Conservation (phyloP, 2,329 filamentous ascomycete genomes). For the Cercospora beticola region DNA sequence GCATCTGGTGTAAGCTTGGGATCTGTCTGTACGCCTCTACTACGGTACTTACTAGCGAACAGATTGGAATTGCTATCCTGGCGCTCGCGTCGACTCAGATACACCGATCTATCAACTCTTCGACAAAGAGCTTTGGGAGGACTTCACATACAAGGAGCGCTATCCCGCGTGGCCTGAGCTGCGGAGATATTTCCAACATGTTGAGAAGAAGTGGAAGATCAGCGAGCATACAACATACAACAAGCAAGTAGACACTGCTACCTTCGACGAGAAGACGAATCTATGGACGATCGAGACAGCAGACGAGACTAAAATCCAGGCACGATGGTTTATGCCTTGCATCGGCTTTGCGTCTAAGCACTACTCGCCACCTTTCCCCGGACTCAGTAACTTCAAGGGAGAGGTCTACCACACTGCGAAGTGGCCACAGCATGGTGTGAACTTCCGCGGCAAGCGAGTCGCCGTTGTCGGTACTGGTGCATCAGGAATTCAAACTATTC, state of each 20-base stretch:
- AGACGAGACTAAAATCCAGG: slow-evolving; percentile 52
- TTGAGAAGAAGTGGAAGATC: slow-evolving; percentile 56
- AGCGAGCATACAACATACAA: slow-evolving; percentile 59
- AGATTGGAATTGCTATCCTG: slow-evolving; percentile 36
- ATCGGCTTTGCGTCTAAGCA: slow-evolving; percentile 60
- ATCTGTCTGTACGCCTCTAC: too few relatives aligned
- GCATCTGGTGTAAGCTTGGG: slow-evolving; percentile 35
- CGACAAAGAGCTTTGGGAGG: slow-evolving; percentile 40
- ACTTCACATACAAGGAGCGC: slow-evolving; percentile 53
- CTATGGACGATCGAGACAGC: slow-evolving; percentile 54
- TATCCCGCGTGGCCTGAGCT: slow-evolving; percentile 48
- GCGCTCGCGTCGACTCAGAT: slow-evolving; percentile 49
- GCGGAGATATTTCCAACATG: slow-evolving; percentile 59
- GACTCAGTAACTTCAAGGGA: slow-evolving; percentile 61
- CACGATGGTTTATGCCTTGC: slow-evolving; percentile 55
- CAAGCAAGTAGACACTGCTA: slow-evolving; percentile 54
- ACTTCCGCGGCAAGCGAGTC: slow-evolving; percentile 58
- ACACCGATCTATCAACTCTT: slow-evolving; percentile 35
- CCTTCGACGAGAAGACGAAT: slow-evolving; percentile 51
- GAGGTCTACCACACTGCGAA: slow-evolving; percentile 53
- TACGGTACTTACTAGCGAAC: not conserved
- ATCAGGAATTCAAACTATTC: slow-evolving; percentile 62
- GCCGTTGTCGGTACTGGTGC: slow-evolving; percentile 65
- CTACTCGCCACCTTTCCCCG: slow-evolving; percentile 60
- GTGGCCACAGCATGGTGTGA: slow-evolving; percentile 55